Evolutionary conservation across 164 flowering plant genomes (phyloP).

Genomic region (Chimonanthus praecox): DNA sequence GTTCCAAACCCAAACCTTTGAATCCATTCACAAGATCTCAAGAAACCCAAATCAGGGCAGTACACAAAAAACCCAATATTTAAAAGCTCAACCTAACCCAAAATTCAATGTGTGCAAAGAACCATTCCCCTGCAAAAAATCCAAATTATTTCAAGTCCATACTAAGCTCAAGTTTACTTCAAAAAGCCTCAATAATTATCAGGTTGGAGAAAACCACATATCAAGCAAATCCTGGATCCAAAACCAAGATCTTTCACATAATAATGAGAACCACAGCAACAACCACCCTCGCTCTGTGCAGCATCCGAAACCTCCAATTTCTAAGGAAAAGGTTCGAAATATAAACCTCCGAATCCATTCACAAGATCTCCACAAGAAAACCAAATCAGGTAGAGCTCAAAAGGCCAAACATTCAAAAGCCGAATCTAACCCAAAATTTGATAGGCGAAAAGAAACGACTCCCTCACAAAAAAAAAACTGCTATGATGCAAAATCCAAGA

Average conservation of each 20-base stretch:
- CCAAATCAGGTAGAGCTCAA: neutral
- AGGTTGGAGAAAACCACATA: too few relatives aligned
- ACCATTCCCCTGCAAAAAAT: too few relatives aligned
- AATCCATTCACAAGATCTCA: too few relatives aligned
- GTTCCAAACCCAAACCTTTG: too few relatives aligned
- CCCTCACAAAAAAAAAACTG: neutral
- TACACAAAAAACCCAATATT: neutral
- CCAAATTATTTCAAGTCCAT: too few relatives aligned
- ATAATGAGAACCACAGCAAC: too few relatives aligned
- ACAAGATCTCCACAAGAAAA: neutral
- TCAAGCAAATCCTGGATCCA: too few relatives aligned
- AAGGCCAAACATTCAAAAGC: neutral
- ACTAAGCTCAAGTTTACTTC: too few relatives aligned
- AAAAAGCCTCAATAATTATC: too few relatives aligned
- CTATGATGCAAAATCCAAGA: neutral
- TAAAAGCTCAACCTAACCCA: too few relatives aligned
- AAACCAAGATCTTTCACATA: too few relatives aligned
- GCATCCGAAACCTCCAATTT: neutral
- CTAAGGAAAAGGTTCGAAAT: neutral
- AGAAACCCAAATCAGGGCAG: neutral
- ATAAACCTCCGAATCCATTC: neutral
- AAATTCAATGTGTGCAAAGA: too few relatives aligned
- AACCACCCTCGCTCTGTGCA: neutral
- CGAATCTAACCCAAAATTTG: neutral
- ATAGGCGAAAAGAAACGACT: neutral